A percentile compares a stretch with the other conserved stretches of the same genome.
These are phyloP conservation scores for Cytospora schulzeri DNA, from an alignment of 2,329 filamentous ascomycete genomes.

Conservation along the genomic window DNA sequence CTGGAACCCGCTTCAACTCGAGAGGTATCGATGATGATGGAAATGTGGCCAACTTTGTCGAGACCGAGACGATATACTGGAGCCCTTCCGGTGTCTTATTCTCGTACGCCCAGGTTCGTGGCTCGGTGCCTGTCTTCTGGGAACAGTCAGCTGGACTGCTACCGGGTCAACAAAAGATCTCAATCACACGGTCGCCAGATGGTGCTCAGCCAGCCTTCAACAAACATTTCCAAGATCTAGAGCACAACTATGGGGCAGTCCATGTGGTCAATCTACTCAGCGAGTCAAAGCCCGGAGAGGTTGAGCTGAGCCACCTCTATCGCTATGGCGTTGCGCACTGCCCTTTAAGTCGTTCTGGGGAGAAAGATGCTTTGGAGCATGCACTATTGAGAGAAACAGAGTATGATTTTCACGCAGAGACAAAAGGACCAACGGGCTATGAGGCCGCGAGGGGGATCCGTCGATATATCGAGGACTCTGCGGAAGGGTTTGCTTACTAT, in stretches of 20 bases:
- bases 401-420: conserved; percentile 96
- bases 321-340: conserved; percentile 75
- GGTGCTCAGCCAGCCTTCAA: conserved; percentile 94
- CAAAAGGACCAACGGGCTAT: conserved; percentile 81
- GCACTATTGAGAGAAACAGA: conserved; percentile 79
- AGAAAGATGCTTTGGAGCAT: conserved; percentile 64
- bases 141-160: conserved; percentile 87
- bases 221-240: conserved; percentile 88
- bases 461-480: conserved; percentile 74
- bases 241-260: conserved; percentile 83
- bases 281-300: conserved; percentile 81
- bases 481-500: conserved; percentile 90
- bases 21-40: conserved; percentile 96
- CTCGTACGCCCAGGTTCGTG: conserved; percentile 90
- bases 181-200: conserved; percentile 82
- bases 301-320: conserved; percentile 80
- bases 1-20: conserved; percentile 95
- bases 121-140: conserved; percentile 96
- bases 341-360: conserved; percentile 64
- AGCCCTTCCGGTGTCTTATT: conserved; percentile 77
- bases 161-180: conserved; percentile 92
- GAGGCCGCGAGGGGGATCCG: conserved; percentile 87
- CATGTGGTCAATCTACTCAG: conserved; percentile 96
- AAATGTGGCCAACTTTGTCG: conserved; percentile 98
- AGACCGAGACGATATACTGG: conserved; percentile 93